phyloP scores from a whole-genome alignment of 129 eudicot species.

The Saposhnikovia divaricata region DNA sequence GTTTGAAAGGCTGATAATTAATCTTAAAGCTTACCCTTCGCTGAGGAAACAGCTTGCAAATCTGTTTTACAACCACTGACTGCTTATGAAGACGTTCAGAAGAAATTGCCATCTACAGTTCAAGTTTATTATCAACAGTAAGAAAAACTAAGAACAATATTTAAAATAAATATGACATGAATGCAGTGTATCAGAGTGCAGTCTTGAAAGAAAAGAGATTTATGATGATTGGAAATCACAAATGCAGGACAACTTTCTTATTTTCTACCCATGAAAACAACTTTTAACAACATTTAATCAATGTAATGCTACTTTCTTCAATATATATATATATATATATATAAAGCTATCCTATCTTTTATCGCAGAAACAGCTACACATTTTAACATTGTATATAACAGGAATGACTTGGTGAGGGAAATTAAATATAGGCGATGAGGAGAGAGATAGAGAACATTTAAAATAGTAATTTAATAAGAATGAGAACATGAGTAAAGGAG shows the following conservation, averaged over 20 bases:
- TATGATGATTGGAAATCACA: background rate
- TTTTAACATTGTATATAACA: too few relatives aligned
- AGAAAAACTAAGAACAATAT: background rate
- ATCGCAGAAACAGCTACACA: too few relatives aligned
- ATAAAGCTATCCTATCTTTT: too few relatives aligned
- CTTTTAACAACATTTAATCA: too few relatives aligned
- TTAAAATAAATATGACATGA: background rate
- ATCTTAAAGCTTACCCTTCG: conserved; percentile 47
- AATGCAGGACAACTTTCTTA: background rate
- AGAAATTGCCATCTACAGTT: conserved; percentile 83
- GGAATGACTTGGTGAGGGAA: background rate
- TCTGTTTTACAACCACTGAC: conserved; percentile 80
- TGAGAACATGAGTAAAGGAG: background rate
- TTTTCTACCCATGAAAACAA: background rate
- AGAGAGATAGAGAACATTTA: background rate
- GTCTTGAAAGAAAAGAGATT: background rate
- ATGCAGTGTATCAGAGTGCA: background rate
- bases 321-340: too few relatives aligned
- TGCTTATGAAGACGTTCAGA: conserved; percentile 90
- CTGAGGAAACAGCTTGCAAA: conserved; percentile 94
- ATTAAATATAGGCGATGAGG: background rate
- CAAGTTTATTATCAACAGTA: background rate
- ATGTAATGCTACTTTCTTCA: background rate
- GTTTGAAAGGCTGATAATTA: background rate
- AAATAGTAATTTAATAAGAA: too few relatives aligned